Conservation (phyloP, 306 rosid species). For the Luffa aegyptiaca region DNA sequence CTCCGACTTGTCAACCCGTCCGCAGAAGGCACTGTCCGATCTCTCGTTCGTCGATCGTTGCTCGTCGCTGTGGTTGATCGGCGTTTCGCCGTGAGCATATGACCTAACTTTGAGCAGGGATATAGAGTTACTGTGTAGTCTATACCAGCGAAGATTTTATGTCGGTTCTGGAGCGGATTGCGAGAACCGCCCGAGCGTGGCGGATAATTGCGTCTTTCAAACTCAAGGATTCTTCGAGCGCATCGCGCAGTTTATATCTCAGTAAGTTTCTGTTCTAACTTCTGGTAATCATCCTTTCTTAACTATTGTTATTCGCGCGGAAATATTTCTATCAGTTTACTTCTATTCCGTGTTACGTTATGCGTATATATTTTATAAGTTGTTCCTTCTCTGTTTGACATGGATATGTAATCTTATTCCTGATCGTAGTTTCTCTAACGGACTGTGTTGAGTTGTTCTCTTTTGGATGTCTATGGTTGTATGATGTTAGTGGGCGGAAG, state of each 20-base stretch:
- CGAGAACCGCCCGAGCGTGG: conserved; percentile 24
- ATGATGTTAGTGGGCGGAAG: not conserved
- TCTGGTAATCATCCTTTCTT: not conserved
- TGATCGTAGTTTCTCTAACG: not conserved
- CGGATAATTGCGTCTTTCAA: conserved; percentile 18
- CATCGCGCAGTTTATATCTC: conserved; percentile 16
- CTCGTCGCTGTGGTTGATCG: not conserved
- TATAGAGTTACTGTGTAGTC: not conserved
- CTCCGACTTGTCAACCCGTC: not conserved
- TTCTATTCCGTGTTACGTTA: not conserved
- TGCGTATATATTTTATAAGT: not conserved
- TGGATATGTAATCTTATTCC: not conserved
- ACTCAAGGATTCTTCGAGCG: conserved; percentile 39
- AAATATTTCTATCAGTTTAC: not conserved
- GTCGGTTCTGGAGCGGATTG: conserved; percentile 32
- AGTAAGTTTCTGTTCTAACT: conserved; percentile 19
- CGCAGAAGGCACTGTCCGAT: not conserved
- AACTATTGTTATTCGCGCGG: not conserved
- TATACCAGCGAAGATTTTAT: conserved; percentile 11
- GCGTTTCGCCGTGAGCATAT: not conserved
- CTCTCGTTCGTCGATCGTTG: not conserved
- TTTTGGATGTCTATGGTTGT: not conserved
- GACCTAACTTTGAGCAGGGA: not conserved
- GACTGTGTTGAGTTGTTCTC: not conserved
- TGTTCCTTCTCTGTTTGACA: not conserved